Base-by-base conservation (phyloP, 495 filamentous ascomycete species). In the Podospora didyma region DNA sequence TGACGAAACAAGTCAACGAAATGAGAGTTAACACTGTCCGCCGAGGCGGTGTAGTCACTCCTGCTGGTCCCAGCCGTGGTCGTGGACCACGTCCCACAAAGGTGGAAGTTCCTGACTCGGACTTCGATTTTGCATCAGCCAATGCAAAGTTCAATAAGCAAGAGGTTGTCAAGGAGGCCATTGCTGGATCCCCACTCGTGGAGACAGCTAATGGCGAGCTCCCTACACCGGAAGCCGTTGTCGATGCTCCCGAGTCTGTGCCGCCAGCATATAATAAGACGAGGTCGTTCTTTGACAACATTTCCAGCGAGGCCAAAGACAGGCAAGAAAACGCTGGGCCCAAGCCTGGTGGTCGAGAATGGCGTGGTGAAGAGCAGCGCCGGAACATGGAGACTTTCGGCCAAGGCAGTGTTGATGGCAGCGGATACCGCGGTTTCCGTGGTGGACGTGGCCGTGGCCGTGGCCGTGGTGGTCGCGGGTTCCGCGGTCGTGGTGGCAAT, bases 61-160 rank as follows among this genome's bases (percentile, higher is more conserved):
- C 11, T 22, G 64, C 64, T 58, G 79, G 81, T 51, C 81, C 87
- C 53, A 77, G 80, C 17, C 78, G 82, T 45, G 78, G 80, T 26
- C 79, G 81, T 22, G 76, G 35, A 19, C 70, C 75, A 39, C 73
- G 76, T 31, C 69, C 73, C 37, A 79, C 79, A 64, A 94, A 89
- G 74, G 80, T 97, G 20, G 93, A 96, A 54, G 87, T 97, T 26
- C 94, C 94, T 0, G 78, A 85, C 34, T 82, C 88, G 2, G 94
- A 97, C 63, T 99, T 90, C 66, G 95, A 99, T 67, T 99, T 99
- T 69, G 86, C 87, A 60, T 84, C 84, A 9, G 82, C 93, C 47
- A 99, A 99, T 65, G 92, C 91, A 16, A 96, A 96, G 69, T 97
- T 99, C 77, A 97, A 95, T 78, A 99, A 99, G 74, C 86, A 96